phyloP scores from a whole-genome alignment of 2,329 filamentous ascomycete genomes.

The Ophiosphaerella narmari region DNA sequence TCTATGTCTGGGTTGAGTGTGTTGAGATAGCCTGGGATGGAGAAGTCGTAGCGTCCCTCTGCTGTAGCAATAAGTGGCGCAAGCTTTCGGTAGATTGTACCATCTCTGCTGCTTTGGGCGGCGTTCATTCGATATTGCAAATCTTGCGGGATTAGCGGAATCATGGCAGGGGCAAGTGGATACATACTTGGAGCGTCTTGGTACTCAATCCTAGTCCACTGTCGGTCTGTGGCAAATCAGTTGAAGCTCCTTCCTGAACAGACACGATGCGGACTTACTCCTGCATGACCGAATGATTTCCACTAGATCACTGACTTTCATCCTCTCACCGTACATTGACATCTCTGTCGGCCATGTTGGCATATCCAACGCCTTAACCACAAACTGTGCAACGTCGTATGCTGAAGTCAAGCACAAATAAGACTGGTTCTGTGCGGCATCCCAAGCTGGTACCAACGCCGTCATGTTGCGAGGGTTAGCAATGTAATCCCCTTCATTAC shows the following conservation, averaged over 20 bases:
- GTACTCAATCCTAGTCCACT: constrained; percentile 44
- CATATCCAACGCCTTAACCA: constrained; percentile 71
- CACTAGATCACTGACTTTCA: constrained; percentile 65
- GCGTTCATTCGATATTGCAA: constrained; percentile 55
- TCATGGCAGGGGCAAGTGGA: neutral
- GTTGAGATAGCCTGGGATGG: constrained; percentile 63
- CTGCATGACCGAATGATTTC: constrained; percentile 50
- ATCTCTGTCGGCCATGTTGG: constrained; percentile 70
- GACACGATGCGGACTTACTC: constrained; percentile 19
- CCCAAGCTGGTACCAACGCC: constrained; percentile 65
- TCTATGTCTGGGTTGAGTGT: constrained; percentile 44
- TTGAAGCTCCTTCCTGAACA: neutral
- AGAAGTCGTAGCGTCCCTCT: constrained; percentile 70
- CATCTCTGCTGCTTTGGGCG: constrained; percentile 41
- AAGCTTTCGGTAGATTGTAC: constrained; percentile 49
- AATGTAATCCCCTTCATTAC: constrained; percentile 67
- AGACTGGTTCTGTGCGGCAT: constrained; percentile 50
- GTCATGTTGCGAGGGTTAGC: constrained; percentile 62
- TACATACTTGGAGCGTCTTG: constrained; percentile 51
- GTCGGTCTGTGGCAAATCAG: constrained; percentile 30
- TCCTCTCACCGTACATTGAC: constrained; percentile 69
- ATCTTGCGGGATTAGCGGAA: constrained; percentile 23
- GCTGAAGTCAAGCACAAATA: constrained; percentile 69
- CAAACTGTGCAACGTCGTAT: constrained; percentile 71
- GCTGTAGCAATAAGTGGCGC: constrained; percentile 70